Evolutionary conservation across 2,329 filamentous ascomycete species (phyloP).

Genomic region (Sclerotinia nivalis): DNA sequence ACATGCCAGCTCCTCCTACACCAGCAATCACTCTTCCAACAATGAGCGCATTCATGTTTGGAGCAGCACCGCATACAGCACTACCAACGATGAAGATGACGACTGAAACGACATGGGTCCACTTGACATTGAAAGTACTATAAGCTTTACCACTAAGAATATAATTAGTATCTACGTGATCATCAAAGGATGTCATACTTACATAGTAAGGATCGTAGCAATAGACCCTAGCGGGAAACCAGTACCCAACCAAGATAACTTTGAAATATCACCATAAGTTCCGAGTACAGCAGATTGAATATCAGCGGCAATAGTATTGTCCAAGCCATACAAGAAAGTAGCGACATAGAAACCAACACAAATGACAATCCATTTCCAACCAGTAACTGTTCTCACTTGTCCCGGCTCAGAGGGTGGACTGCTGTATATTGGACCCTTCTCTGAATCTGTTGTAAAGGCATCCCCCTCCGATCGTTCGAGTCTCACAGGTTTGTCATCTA

Average conservation of each 20-base stretch:
- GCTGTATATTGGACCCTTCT: constrained; percentile 5
- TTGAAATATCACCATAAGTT: constrained; percentile 41
- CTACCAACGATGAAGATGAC: constrained; percentile 35
- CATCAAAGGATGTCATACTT: background rate
- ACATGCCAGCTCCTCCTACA: constrained; percentile 47
- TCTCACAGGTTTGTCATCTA: constrained; percentile 11
- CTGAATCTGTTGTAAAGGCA: constrained; percentile 17
- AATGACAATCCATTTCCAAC: constrained; percentile 38
- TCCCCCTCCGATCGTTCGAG: background rate
- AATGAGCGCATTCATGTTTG: constrained; percentile 47
- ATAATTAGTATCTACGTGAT: background rate
- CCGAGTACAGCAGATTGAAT: constrained; percentile 47
- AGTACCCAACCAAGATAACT: constrained; percentile 46
- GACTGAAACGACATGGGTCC: constrained; percentile 30
- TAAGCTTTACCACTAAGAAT: constrained; percentile 25
- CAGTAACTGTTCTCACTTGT: constrained; percentile 22
- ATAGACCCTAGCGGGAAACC: constrained; percentile 44
- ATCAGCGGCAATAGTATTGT: constrained; percentile 45
- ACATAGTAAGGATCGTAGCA: constrained; percentile 21
- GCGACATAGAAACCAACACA: constrained; percentile 18
- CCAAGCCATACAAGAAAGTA: constrained; percentile 21
- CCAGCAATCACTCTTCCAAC: constrained; percentile 48
- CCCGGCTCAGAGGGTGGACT: constrained; percentile 12
- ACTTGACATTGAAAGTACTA: constrained; percentile 35
- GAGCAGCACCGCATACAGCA: constrained; percentile 38